Evolutionary conservation across 202 grass and related monocot genomes (phyloP), one percentile per base, ranked within the genome.

Genomic region (Carex sylvatica): DNA sequence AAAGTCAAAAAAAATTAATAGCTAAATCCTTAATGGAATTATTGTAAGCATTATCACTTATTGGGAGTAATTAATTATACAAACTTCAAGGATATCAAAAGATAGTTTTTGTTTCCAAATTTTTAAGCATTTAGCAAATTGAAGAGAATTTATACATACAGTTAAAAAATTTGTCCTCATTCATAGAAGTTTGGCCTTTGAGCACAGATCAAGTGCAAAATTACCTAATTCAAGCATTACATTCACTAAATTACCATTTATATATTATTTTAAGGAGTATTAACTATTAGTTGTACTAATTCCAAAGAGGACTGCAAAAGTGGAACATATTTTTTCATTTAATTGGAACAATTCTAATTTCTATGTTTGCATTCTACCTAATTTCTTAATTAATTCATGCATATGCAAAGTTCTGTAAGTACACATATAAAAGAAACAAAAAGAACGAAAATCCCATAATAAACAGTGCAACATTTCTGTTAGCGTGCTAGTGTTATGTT

Each of bases 401-500:
- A 26, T 74, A 26, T 56, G 22, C 1, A 35, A 53, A 19, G 56
- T 35, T 77, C 6, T 46, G 44, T 49, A 49, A 49, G 2, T 36
- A 33, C 2, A 24, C 11, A 55, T 31, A 53, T 11, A 30, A 16
- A 55, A 77, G 20, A 56, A 77, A 56, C 23, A 35, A 58, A 77
- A 35, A 77, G 15, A 76, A 31, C 3, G 7, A 58, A 18, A 30
- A 18, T 23, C n/a, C 20, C 31, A 35, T 1, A 76, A 35, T 77
- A 2, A 3, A 12, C 46, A 77, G 26, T 77, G 30, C 62, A 68
- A 26, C 38, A 18, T 30, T 46, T 82, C 61, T 82, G 80, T 82
- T 82, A 66, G 28, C 62, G 69, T 52, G 80, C 42, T 33, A 53
- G 61, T 82, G 64, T 82, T 82, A 82, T 46, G 80, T 82, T 82